Base-by-base conservation (phyloP, 2,329 filamentous ascomycete species). In the Amauroascus niger region DNA sequence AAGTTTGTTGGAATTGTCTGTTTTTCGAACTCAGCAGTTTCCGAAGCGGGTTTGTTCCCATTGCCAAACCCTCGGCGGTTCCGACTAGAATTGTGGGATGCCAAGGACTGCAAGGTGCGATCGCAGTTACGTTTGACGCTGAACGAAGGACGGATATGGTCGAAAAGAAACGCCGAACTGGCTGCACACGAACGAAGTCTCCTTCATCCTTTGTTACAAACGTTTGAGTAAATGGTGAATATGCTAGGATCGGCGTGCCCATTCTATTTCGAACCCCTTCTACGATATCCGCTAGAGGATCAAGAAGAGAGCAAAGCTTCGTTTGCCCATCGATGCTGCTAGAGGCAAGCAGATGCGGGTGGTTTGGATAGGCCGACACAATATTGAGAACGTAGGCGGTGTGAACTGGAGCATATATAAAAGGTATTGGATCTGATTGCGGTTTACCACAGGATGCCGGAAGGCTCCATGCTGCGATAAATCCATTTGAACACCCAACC, bases 401-500 rank as follows among this genome's bases (percentile, higher is more conserved):
- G 51, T 72, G 69, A 13, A 70, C 51, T 18, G 62, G 64, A 11
- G 67, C 56, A 54, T 71, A 71, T 45, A 71, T 64, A 45, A 65
- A 71, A 6, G 69, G 68, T 16, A 61, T 49, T 5, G 65, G 56
- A 30, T 56, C 26, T 61, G 37, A 3, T 53, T 35, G 7, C 55
- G 52, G 6, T 52, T 56, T 32, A 16, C 40, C 48, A 52, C 45
- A 53, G 58, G 57, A 53, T 62, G 55, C 18, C n/a, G 58, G 49
- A 54, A 73, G 66, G 56, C 71, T 76, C 72, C 76, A 83, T 22
- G 82, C 65, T 3, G 73, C 76, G 3, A 83, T 66, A 52, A 71
- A 77, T 2, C 81, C 81, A 58, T 79, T 76, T 6, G 80, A 74
- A 51, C 75, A 78, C 28, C 76, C 78, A 18, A 76, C 76, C 2